These are phyloP conservation scores for Leccinum boreale DNA, from an alignment of 768 basidiomycete species.

Conservation along the genomic window DNA sequence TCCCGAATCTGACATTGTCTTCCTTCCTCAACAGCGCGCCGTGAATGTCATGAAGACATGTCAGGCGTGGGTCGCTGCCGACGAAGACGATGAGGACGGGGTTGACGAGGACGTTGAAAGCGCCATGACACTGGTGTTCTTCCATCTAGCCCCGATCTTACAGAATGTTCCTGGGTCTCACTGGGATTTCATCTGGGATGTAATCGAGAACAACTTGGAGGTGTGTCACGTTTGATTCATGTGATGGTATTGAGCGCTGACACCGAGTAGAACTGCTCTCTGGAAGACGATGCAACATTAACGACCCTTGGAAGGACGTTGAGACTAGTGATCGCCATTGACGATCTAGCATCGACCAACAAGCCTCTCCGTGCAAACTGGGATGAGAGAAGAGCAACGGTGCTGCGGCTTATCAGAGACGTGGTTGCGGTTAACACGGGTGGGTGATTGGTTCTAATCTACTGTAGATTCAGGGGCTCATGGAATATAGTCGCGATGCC, in stretches of 20 bases:
- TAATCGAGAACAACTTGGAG: conserved; percentile 87
- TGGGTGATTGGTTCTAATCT: conserved; percentile 29
- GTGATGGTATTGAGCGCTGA: background rate
- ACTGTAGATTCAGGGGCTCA: background rate
- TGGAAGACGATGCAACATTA: conserved; percentile 56
- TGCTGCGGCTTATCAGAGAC: conserved; percentile 59
- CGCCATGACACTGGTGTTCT: conserved; percentile 69
- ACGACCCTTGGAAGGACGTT: conserved; percentile 69
- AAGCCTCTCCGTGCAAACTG: conserved; percentile 69
- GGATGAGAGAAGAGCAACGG: conserved; percentile 50
- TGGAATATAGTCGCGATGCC: conserved; percentile 10
- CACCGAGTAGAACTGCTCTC: conserved; percentile 51
- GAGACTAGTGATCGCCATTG: conserved; percentile 59
- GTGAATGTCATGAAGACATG: conserved; percentile 85
- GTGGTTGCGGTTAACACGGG: conserved; percentile 54
- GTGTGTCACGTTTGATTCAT: conserved; percentile 37
- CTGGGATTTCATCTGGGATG: conserved; percentile 91
- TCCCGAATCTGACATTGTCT: conserved; percentile 73
- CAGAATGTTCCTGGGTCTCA: conserved; percentile 84
- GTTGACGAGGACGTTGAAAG: conserved; percentile 78
- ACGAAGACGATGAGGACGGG: conserved; percentile 53
- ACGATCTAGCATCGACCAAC: conserved; percentile 71
- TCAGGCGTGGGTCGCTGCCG: conserved; percentile 72
- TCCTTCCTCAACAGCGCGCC: conserved; percentile 80
- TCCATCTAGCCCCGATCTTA: conserved; percentile 78